Base-by-base conservation (phyloP, 78 protist genomes). In the Chrysochromulina tobinii region DNA sequence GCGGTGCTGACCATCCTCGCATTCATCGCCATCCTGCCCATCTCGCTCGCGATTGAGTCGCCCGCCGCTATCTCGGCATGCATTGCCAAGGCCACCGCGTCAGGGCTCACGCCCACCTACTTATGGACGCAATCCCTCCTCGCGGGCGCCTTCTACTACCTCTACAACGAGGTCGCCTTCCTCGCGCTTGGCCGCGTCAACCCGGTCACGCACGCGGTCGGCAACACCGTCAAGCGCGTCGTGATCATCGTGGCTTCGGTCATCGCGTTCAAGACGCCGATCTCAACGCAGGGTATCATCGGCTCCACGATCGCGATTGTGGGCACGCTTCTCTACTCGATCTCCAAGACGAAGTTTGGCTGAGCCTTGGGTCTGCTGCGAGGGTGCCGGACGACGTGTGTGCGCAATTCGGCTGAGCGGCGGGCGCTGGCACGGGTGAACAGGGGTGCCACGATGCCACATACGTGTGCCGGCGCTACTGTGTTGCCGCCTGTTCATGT, bases 241-340 rank as follows among this genome's bases (percentile, higher is more conserved):
- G 87, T 79, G 38, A 79, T 79, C 61, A 79, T 79, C 87, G 4
- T 54, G 23, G 77, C 89, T 21, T 72, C 92, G 15, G 53, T 92
- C 21, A 9, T 92, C 38, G 64, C 58, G 51, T 92, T 92, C 88
- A 79, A 61, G 59, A 88, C 89, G n/a, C 81, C 77, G 20, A 69
- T 87, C 53, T 50, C 91, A 5, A 38, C 25, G 14, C 23, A n/a
- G 17, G 90, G 90, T 58, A 85, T 81, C 73, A 2, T 51, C n/a
- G 94, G 91, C 59, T 66, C 84, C 77, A 0, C 72, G 14, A 7
- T 91, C 53, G 93, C 93, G 6, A 54, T 91, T 17, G 20, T 3
- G 14, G 93, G 93, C 72, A 89, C 89, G 7, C 87, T 69, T 0
- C 67, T 61, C 73, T 91, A 91, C 90, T 79, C 87, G 38, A 38